Evolutionary conservation across 2,329 filamentous ascomycete species (phyloP), one percentile per base, ranked within the genome.

Genomic region (Curvularia hawaiiensis): DNA sequence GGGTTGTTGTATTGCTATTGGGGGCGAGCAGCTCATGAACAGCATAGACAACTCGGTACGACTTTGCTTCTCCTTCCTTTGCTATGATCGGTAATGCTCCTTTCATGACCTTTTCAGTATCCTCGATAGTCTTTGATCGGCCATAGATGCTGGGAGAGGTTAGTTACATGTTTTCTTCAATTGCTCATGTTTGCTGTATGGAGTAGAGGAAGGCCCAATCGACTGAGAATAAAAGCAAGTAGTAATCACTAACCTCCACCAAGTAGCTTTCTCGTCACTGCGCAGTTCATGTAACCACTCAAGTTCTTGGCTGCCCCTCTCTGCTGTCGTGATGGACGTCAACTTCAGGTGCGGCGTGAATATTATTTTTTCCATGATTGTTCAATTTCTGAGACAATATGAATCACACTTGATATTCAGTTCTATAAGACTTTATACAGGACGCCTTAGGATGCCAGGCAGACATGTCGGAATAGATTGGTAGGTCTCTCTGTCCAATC

Each of bases 281-380:
- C 66, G 60, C 14, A 76, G 16, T 55, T 69, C 60, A 51, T 76
- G 72, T n/a, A 74, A 26, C 72, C 73, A 75, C n/a, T 64, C 63
- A n/a, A 75, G 50, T 50, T 75, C 74, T 20, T 60, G 58, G 59
- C 71, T 73, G 48, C 68, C 71, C 53, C 57, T 55, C 24, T 71
- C 70, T 11, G 66, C 66, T 33, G 56, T 67, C 20, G 63, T 66
- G 26, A 76, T 26, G 14, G 73, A 64, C 14, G 69, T 75, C 48
- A 76, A 57, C 39, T 73, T 68, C 14, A 76, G 59, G 26, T 68
- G 65, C 12, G 70, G 62, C 5, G 74, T 76, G 30, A 59, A 63
- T 16, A 75, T 46, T 14, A 60, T 48, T 14, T 51, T 26, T 2
- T 75, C 68, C 74, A 75, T 74, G 26, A 28, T 50, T 30, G 2